phyloP scores from a whole-genome alignment of 73 alveolate genomes.

The Paramecium octaurelia region DNA sequence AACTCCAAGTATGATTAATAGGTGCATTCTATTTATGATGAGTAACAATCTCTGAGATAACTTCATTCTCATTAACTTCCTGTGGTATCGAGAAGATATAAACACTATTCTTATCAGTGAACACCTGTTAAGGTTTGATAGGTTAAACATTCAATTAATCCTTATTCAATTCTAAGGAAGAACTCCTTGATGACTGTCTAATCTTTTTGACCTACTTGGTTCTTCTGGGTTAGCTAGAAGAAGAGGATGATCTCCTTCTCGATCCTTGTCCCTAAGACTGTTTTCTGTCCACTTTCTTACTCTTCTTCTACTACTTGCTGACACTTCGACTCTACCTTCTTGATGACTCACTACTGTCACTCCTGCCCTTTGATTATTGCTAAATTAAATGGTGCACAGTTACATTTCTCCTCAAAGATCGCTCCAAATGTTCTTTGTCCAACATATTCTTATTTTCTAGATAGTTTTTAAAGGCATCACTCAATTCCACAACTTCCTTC shows the following conservation, averaged over 20 bases:
- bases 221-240: neutral
- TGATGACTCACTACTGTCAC: conserved; percentile 18
- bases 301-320: conserved; percentile 4
- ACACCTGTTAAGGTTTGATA: neutral
- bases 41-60: conserved; percentile 13
- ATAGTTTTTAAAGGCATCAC: conserved; percentile 31
- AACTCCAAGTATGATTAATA: neutral
- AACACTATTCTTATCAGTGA: conserved; percentile 18
- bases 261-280: neutral
- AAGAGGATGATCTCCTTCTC: neutral
- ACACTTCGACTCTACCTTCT: neutral
- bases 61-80: conserved; percentile 9
- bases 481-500: neutral
- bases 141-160: neutral
- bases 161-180: neutral
- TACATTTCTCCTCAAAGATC: conserved; percentile 38
- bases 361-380: conserved; percentile 3
- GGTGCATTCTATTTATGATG: conserved; percentile 29
- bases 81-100: neutral
- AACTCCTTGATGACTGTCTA: neutral
- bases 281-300: neutral
- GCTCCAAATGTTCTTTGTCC: conserved; percentile 14
- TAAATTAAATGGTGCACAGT: neutral
- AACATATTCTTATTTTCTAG: conserved; percentile 12
- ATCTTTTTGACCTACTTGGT: neutral